Conservation (phyloP, 2,329 filamentous ascomycete genomes). For the Cytospora piceicola region DNA sequence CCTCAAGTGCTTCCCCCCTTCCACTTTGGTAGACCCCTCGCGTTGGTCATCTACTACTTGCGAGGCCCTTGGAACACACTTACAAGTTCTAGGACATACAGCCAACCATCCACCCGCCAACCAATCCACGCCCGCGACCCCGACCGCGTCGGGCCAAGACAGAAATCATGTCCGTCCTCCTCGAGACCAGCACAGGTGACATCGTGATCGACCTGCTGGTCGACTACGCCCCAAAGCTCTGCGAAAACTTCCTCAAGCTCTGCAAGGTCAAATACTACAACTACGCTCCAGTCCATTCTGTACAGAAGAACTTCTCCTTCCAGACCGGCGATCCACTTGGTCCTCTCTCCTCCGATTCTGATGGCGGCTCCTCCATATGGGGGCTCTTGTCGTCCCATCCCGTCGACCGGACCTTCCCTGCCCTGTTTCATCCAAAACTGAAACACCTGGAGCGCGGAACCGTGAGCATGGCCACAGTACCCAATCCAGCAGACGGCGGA, state of each 20-base stretch:
- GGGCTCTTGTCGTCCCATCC: constrained; percentile 71
- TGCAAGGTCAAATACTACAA: constrained; percentile 99
- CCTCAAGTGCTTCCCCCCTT: too few relatives aligned
- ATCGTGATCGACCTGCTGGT: constrained; percentile 92
- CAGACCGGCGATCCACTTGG: constrained; percentile 95
- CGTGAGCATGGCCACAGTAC: constrained; percentile 95
- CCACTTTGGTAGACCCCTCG: too few relatives aligned
- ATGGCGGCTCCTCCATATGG: constrained; percentile 95
- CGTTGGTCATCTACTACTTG: too few relatives aligned
- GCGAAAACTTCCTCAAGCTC: constrained; percentile 98
- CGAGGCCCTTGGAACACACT: too few relatives aligned
- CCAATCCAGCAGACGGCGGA: constrained; percentile 68
- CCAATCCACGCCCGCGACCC: neutral
- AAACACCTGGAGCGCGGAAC: constrained; percentile 90
- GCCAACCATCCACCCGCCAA: neutral
- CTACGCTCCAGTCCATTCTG: constrained; percentile 87
- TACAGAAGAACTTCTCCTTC: constrained; percentile 95
- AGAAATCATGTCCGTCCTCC: constrained; percentile 78
- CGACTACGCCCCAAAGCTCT: constrained; percentile 86
- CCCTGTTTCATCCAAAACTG: constrained; percentile 83
- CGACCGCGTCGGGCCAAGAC: neutral
- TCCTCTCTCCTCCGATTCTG: constrained; percentile 79
- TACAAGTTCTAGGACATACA: neutral
- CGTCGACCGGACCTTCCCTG: constrained; percentile 75
- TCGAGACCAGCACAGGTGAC: constrained; percentile 92